A percentile compares a stretch with the other conserved stretches of the same genome.
phyloP scores from a whole-genome alignment of 139 green algal genomes.

The Nannochloris sp. region DNA sequence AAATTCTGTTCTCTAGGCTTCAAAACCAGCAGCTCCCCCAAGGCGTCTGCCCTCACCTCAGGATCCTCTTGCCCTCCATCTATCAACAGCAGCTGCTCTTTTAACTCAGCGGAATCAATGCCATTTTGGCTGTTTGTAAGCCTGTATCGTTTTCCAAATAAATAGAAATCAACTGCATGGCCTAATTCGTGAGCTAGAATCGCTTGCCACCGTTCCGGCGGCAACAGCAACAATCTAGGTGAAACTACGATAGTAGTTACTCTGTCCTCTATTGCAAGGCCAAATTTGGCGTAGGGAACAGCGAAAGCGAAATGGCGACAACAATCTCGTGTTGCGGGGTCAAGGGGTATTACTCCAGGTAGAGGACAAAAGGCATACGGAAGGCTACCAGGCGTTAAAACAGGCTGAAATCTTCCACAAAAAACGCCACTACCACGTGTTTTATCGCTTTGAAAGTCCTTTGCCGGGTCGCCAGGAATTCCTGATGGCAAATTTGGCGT shows the following conservation, averaged over 20 bases:
- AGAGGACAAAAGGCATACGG: no score
- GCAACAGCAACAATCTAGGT: slow-evolving; percentile 1
- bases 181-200: slow-evolving; percentile 17
- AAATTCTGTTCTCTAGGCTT: not conserved
- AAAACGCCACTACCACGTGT: no score
- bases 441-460: no score
- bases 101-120: not conserved
- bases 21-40: slow-evolving; percentile 3
- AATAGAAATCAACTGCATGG: slow-evolving; percentile 16
- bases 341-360: no score
- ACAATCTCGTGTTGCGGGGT: slow-evolving; percentile 20
- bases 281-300: slow-evolving; percentile 16
- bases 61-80: not conserved
- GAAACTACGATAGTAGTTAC: slow-evolving; percentile 15
- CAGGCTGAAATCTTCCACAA: no score
- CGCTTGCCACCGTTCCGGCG: not conserved
- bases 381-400: no score
- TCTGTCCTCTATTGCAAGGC: slow-evolving; percentile 1
- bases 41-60: not conserved
- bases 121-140: not conserved
- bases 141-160: slow-evolving; percentile 17
- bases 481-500: no score
- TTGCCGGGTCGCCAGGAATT: no score
- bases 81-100: not conserved
- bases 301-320: slow-evolving; percentile 21